phyloP scores from a whole-genome alignment of 345 rosid genomes.

The Euclidium syriacum region DNA sequence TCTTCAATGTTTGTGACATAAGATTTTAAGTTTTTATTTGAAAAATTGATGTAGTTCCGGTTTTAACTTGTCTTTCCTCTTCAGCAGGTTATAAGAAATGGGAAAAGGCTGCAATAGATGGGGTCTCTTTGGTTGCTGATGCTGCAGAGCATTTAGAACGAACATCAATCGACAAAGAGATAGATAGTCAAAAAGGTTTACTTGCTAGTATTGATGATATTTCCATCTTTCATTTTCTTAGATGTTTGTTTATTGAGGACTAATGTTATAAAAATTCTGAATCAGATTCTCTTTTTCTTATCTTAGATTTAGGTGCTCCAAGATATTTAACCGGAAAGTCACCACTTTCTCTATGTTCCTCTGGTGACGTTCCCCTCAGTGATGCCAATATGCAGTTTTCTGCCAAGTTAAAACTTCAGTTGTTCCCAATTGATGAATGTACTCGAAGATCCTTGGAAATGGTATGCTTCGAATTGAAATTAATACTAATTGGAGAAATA shows the following conservation, averaged over 20 bases:
- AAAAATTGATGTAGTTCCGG: not conserved
- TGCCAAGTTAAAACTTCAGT: slow-evolving; percentile 85
- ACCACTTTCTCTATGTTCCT: slow-evolving; percentile 35
- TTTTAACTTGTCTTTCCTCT: slow-evolving; percentile 30
- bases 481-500: not conserved
- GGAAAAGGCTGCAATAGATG: slow-evolving; percentile 99
- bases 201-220: slow-evolving; percentile 24
- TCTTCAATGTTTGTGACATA: not conserved
- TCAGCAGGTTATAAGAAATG: slow-evolving; percentile 81
- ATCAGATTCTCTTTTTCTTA: slow-evolving; percentile 9
- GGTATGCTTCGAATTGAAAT: slow-evolving; percentile 44
- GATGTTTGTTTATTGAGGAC: slow-evolving; percentile 14
- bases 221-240: slow-evolving; percentile 15
- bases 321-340: slow-evolving; percentile 45
- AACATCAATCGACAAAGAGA: slow-evolving; percentile 46
- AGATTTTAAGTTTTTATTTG: slow-evolving; percentile 5
- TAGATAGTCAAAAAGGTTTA: slow-evolving; percentile 44
- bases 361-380: slow-evolving; percentile 44
- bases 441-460: slow-evolving; percentile 83
- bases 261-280: slow-evolving; percentile 7
- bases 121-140: slow-evolving; percentile 98
- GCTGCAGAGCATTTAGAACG: slow-evolving; percentile 99
- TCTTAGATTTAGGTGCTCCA: slow-evolving; percentile 32
- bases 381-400: slow-evolving; percentile 45
- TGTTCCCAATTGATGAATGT: slow-evolving; percentile 89